Base-by-base conservation (phyloP, 768 basidiomycete genomes). In the Daedaleopsis sinensis region DNA sequence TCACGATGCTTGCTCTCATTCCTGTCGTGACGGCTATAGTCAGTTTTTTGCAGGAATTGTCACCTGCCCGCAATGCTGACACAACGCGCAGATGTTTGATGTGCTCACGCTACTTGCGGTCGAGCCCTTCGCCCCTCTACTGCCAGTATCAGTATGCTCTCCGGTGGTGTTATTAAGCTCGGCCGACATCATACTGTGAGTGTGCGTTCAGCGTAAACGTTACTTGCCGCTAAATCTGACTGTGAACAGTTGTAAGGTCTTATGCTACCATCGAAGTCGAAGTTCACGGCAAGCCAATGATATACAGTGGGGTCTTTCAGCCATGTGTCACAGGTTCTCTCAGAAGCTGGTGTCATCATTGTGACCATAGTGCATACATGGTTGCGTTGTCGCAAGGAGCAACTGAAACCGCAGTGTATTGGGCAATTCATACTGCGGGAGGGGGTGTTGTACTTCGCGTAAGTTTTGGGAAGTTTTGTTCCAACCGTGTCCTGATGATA, bases 271-370 rank as follows among this genome's bases (percentile, higher is more conserved):
- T 21, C 23, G 21, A 2, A 27, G 9, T 15, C 12, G 21, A 2
- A 27, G 9, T 15, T 4, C 47, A 10, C 4, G 2, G 24, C 21
- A 16, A 21, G 13, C 23, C 21, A 24, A 11, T 42, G 39, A 24
- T 15, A 9, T 37, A 11, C 32, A 52, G 51, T 52, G 12, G 51
- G 51, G 15, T n/a, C 27, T 18, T 21, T 35, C 27, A 52, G 13
- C 10, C 51, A 35, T 7, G 15, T 38, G 18, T 18, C 43, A 15
- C 27, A 44, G 7, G 9, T 55, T 11, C 6, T 55, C 16, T 44
- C 42, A n/a, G 54, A 55, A 38, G 37, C 32, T 23, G 44, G 44
- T 39, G 54, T 46, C 18, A 55, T 55, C 44, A 7, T 55, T 5
- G 54, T 21, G 42, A 55, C 43, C 8, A 9, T 55, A n/a, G 18